These are phyloP conservation scores for Pisolithus sp. DNA, from an alignment of 768 basidiomycete species.

Conservation along the genomic window DNA sequence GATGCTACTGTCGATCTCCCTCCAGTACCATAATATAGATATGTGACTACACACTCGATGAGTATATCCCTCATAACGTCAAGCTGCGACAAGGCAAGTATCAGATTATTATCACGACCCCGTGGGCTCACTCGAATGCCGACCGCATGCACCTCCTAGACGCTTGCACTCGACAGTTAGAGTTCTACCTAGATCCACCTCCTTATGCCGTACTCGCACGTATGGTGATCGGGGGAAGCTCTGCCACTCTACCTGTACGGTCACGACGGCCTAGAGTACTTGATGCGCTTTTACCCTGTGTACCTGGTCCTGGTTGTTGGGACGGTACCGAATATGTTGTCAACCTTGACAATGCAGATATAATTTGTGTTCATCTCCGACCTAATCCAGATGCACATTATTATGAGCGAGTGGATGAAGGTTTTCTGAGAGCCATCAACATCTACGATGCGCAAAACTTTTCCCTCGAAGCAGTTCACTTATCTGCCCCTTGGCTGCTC, in stretches of 20 bases:
- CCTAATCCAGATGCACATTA: not conserved
- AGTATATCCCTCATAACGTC: too few relatives aligned
- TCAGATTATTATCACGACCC: too few relatives aligned
- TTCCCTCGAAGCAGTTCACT: not conserved
- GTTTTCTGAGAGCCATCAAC: not conserved
- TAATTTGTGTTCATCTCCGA: not conserved
- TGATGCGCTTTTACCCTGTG: not conserved
- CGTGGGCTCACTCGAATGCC: too few relatives aligned
- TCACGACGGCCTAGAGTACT: not conserved
- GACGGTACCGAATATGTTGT: not conserved
- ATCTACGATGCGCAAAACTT: not conserved
- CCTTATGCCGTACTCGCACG: slow-evolving; percentile 8
- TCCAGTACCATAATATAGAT: too few relatives aligned
- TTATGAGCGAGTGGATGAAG: not conserved
- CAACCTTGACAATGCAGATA: not conserved
- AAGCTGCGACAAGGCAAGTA: too few relatives aligned
- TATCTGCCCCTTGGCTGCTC: too few relatives aligned
- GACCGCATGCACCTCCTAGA: not conserved
- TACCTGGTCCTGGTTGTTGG: not conserved
- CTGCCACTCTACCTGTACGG: not conserved
- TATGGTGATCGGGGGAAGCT: slow-evolving; percentile 2
- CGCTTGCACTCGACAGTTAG: not conserved
- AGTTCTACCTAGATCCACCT: not conserved
- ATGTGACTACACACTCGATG: too few relatives aligned
- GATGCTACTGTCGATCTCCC: too few relatives aligned